Evolutionary conservation across 306 rosid species (phyloP).

Genomic region (Vicia faba): DNA sequence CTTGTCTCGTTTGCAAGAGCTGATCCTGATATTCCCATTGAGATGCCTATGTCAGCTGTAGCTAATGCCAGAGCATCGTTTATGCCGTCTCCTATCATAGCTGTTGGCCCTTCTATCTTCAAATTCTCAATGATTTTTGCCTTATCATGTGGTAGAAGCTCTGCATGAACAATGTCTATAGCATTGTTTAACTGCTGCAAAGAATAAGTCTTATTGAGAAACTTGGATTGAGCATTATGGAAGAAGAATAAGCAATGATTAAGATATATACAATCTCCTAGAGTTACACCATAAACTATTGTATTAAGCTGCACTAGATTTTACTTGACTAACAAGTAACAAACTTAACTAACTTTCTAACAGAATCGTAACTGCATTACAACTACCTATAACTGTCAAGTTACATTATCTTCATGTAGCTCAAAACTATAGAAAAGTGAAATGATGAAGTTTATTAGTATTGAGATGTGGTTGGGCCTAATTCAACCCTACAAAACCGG

Average conservation of each 20-base stretch:
- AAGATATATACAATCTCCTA: too few relatives aligned
- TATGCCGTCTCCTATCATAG: constrained; percentile 87
- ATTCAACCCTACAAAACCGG: too few relatives aligned
- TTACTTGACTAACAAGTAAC: too few relatives aligned
- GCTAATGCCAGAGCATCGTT: constrained; percentile 95
- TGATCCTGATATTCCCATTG: constrained; percentile 93
- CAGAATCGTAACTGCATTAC: too few relatives aligned
- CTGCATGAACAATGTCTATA: constrained; percentile 66
- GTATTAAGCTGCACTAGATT: too few relatives aligned
- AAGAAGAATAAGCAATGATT: too few relatives aligned
- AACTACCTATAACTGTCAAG: too few relatives aligned
- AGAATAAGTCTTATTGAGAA: neutral
- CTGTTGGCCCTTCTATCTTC: constrained; percentile 63
- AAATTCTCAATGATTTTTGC: constrained; percentile 56
- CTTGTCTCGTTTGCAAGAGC: constrained; percentile 82
- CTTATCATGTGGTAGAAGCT: constrained; percentile 84
- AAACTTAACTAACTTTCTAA: too few relatives aligned
- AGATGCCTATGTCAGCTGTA: constrained; percentile 80
- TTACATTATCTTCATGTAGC: too few relatives aligned
- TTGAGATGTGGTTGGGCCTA: too few relatives aligned
- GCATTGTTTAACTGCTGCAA: constrained; percentile 74
- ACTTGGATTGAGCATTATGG: too few relatives aligned
- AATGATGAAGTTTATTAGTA: neutral
- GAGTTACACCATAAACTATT: too few relatives aligned
- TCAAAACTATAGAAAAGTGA: neutral